Evolutionary conservation across 2,329 filamentous ascomycete species (phyloP).

Genomic region (Cercospora berteroae): DNA sequence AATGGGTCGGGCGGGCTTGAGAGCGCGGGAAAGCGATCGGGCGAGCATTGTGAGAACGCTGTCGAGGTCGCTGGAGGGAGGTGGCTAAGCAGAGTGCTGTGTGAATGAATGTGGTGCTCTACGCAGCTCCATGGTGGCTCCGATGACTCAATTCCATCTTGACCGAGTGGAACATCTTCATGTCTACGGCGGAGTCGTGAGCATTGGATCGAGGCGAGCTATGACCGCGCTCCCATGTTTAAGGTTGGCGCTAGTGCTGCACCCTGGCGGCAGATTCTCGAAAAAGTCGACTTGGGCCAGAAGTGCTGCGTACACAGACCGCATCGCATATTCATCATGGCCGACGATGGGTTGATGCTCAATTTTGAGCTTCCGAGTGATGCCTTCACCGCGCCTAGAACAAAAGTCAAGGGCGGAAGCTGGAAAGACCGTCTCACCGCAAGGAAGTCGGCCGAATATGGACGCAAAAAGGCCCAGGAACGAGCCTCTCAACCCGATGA

Average conservation of each 20-base stretch:
- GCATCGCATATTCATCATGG: conserved; percentile 57
- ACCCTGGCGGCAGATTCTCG: conserved; percentile 3
- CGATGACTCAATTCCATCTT: not conserved
- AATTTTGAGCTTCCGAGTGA: conserved; percentile 78
- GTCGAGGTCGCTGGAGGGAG: not conserved
- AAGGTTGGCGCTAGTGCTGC: conserved; percentile 2
- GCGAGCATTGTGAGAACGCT: not conserved
- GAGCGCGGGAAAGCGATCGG: not conserved
- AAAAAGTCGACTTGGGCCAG: conserved; percentile 7
- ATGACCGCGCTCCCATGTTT: not conserved
- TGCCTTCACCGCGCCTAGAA: conserved; percentile 59
- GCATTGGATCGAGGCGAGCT: conserved; percentile 1
- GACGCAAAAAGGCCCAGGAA: conserved; percentile 44
- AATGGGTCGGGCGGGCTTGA: not conserved
- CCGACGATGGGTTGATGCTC: conserved; percentile 90
- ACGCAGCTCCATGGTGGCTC: not conserved
- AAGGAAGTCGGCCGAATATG: conserved; percentile 63
- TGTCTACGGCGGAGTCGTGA: conserved; percentile 16
- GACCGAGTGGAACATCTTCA: conserved; percentile 9
- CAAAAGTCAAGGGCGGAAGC: conserved; percentile 78
- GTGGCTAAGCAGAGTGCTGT: not conserved
- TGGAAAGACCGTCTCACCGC: conserved; percentile 88
- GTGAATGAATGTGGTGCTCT: not conserved
- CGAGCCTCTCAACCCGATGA: conserved; percentile 15
- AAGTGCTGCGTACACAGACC: not conserved